Percentiles rank a stretch among this genome's conserved stretches.
These are phyloP conservation scores for Aspergillus tubingensis DNA, from an alignment of 2,329 filamentous ascomycete species.

Conservation along the genomic window DNA sequence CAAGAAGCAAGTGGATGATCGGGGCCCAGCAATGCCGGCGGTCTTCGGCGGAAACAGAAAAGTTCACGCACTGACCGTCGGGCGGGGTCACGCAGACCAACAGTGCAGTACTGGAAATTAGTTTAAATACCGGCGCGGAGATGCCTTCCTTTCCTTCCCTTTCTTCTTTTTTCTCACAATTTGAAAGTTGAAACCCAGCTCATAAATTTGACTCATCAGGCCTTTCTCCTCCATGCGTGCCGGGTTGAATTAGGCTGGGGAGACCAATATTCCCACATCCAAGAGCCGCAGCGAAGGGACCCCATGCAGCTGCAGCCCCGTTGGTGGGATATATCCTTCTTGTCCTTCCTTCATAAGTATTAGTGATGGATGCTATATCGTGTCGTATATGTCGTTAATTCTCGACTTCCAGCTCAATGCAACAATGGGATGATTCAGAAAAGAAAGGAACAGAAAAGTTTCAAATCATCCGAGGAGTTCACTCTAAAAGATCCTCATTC, in stretches of 20 bases:
- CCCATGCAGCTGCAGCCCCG: conserved; percentile 52
- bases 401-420: conserved; percentile 21
- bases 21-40: not conserved
- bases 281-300: conserved; percentile 53
- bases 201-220: conserved; percentile 61
- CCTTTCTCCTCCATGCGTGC: conserved; percentile 50
- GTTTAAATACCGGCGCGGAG: conserved; percentile 21
- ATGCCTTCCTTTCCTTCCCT: conserved; percentile 23
- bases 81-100: conserved; percentile 25
- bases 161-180: conserved; percentile 42
- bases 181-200: conserved; percentile 60
- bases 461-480: conserved; percentile 2
- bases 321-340: conserved; percentile 48
- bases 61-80: conserved; percentile 29
- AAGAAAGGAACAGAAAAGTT: conserved; percentile 3
- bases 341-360: conserved; percentile 13
- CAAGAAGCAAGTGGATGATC: not conserved
- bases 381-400: conserved; percentile 18
- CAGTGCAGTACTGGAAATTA: conserved; percentile 23
- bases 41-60: conserved; percentile 29
- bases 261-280: conserved; percentile 49
- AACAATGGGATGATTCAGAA: conserved; percentile 29
- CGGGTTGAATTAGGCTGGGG: conserved; percentile 60
- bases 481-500: conserved; percentile 9
- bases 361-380: conserved; percentile 15